Base-by-base conservation (phyloP, 225 moss, liverwort and hornwort genomes). In the Anthoceros angustus region DNA sequence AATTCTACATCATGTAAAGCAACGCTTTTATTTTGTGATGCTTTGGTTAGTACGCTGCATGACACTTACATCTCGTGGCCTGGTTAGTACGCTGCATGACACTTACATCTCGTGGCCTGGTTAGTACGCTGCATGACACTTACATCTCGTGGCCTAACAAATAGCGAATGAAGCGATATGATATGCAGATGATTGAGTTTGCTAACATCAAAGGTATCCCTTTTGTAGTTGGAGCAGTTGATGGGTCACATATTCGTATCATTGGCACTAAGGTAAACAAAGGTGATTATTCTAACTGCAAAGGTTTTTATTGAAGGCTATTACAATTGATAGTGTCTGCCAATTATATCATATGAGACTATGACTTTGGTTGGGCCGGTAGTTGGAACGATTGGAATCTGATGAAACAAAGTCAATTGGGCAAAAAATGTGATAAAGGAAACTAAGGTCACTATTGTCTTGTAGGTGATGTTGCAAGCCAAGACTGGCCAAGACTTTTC, bases 231-330 rank as follows among this genome's bases (percentile, higher is more conserved):
- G 66, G 39, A 15, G 66, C 21, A 0, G 66, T 66, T 7, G 66
- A 66, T 39, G 66, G 66, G 41, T 66, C 66, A 16, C 39, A 66
- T 42, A 66, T 66, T 40, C 66, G 3, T 15, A 66, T 66, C 14
- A 41, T 66, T 7, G 40, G 18, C 21, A 25, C 66, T 0, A 15
- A 24, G 18, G n/a, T 66, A 7, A 40, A 66, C 32, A 42, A 18
- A 11, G 66, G 41, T 15, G 12, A 39, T 41, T 66, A 66, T 0
- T 41, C 8, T 42, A 66, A 39, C 25, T 18, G 64, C 5, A 64
- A 66, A 42, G 38, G 40, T 11, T 66, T 66, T 42, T 42, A 41
- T 66, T 39, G 25, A 8, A 0, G 20, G 4, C 18, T 11, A 7
- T 21, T 64, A 0, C 4, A 32, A 40, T 8, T 40, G 40, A 24